Evolutionary conservation across 2,329 filamentous ascomycete species (phyloP).

Genomic region (Trichoderma sp.): DNA sequence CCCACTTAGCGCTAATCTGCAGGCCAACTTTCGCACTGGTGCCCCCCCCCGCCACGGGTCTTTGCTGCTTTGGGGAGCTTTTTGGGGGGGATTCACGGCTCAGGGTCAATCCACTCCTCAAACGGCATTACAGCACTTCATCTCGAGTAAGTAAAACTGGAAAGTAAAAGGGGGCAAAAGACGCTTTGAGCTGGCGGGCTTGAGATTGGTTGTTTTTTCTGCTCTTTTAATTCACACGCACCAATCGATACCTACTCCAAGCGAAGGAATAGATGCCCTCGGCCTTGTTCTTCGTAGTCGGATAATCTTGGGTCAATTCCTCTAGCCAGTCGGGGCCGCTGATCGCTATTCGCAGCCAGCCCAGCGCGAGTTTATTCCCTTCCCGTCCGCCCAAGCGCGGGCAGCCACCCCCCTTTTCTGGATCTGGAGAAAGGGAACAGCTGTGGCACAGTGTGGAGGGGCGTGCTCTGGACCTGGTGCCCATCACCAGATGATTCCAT

Average conservation of each 20-base stretch:
- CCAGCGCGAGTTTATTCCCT: not conserved
- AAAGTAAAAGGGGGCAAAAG: not conserved
- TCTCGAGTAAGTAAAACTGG: not conserved
- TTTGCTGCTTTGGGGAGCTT: not conserved
- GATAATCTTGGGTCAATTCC: not conserved
- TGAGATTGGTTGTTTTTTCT: not conserved
- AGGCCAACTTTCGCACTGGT: not conserved
- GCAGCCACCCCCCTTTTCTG: constrained; percentile 17
- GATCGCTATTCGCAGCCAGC: constrained; percentile 15
- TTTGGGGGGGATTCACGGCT: not conserved
- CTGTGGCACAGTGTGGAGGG: constrained; percentile 6
- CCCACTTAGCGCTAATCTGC: not conserved
- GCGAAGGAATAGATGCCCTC: not conserved
- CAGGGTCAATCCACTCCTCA: not conserved
- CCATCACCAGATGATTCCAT: not conserved
- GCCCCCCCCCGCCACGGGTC: not conserved
- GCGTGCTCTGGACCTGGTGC: not conserved
- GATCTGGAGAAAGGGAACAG: not conserved
- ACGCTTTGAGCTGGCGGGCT: not conserved
- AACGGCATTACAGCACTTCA: not conserved
- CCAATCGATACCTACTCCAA: not conserved
- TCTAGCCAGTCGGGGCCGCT: not conserved
- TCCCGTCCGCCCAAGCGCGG: not conserved
- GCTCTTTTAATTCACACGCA: not conserved
- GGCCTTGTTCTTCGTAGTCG: not conserved